Conservation (phyloP, 306 rosid genomes). For the Quillaja saponaria region DNA sequence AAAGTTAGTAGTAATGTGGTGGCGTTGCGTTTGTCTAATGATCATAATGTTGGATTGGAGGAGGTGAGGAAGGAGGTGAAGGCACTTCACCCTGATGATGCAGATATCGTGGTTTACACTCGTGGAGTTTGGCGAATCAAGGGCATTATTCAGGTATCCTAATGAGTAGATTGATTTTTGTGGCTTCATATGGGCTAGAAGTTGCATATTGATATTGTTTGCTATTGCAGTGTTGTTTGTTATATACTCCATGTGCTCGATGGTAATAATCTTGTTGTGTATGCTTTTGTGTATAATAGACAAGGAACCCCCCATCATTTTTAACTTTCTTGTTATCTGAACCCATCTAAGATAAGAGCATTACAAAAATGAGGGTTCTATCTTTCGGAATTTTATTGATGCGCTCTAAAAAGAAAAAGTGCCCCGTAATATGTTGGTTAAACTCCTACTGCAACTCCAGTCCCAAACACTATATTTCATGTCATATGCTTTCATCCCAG, state of each 20-base stretch:
- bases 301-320: not conserved
- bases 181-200: no score
- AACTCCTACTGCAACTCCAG: no score
- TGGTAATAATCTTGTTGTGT: not conserved
- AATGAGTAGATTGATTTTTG: no score
- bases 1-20: slow-evolving; percentile 29
- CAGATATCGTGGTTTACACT: slow-evolving; percentile 52
- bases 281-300: not conserved
- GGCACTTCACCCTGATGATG: slow-evolving; percentile 78
- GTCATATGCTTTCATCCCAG: not conserved
- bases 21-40: slow-evolving; percentile 68
- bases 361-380: not conserved
- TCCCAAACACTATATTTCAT: not conserved
- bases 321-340: slow-evolving; percentile 7
- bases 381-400: not conserved
- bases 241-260: not conserved
- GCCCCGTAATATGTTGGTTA: slow-evolving; percentile 2
- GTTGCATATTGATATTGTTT: no score
- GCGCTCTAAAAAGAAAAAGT: not conserved
- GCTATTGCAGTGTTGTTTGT: no score
- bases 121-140: slow-evolving; percentile 71
- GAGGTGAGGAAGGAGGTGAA: slow-evolving; percentile 65
- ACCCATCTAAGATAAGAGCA: not conserved
- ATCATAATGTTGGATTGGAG: slow-evolving; percentile 66
- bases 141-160: slow-evolving; percentile 80